Conservation (phyloP, 768 basidiomycete genomes). For the Boletus coccyginus region DNA sequence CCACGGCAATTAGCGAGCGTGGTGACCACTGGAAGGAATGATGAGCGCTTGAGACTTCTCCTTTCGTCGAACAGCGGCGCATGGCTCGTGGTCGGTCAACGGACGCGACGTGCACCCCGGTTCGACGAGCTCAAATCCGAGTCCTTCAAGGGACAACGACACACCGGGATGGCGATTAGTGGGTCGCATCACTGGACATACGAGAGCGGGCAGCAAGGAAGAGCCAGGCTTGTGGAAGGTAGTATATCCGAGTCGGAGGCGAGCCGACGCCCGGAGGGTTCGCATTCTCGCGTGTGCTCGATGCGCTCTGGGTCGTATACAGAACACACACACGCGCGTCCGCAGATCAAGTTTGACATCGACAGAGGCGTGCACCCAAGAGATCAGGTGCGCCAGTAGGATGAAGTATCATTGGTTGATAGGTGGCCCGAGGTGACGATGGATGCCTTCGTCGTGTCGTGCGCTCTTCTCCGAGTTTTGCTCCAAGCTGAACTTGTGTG, state of each 20-base stretch:
- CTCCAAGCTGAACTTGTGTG: too few species aligned
- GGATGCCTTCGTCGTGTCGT: background rate
- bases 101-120: background rate
- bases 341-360: background rate
- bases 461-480: too few species aligned
- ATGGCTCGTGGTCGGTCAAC: background rate
- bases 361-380: background rate
- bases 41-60: too few species aligned
- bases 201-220: background rate
- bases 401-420: background rate
- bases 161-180: background rate
- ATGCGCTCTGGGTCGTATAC: too few species aligned
- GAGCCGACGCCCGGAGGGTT: background rate
- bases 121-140: background rate
- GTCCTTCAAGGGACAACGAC: background rate
- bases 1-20: too few species aligned
- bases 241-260: background rate
- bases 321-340: background rate
- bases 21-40: too few species aligned
- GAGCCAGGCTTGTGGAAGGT: slow-evolving; percentile 10
- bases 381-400: background rate
- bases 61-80: background rate
- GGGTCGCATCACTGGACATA: too few species aligned
- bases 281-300: background rate
- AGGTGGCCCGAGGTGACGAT: background rate